A percentile compares a stretch with the other conserved stretches of the same genome.
Evolutionary conservation across 2,329 filamentous ascomycete genomes (phyloP).

Genomic region (Nemania diffusa): DNA sequence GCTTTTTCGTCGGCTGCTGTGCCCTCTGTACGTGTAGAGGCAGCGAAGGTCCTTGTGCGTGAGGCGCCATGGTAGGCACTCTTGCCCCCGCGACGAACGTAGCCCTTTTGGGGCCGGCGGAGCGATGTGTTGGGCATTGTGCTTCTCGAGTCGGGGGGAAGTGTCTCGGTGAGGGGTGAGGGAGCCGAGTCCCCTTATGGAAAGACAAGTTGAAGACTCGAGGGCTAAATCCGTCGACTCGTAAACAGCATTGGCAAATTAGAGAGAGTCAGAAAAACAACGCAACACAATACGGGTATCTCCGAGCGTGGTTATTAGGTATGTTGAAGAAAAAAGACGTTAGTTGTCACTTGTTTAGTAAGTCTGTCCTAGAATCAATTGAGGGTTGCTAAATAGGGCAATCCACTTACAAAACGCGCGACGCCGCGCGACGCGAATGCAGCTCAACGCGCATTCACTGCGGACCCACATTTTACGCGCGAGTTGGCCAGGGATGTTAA

Average conservation of each 20-base stretch:
- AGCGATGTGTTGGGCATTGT: conserved; percentile 69
- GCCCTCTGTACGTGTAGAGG: conserved; percentile 79
- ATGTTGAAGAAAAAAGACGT: not conserved
- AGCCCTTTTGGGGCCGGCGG: conserved; percentile 71
- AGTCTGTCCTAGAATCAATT: conserved; percentile 5
- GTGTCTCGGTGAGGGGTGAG: conserved; percentile 14
- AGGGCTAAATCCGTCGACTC: conserved; percentile 16
- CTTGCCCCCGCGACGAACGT: conserved; percentile 75
- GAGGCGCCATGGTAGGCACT: conserved; percentile 74
- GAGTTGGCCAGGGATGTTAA: conserved; percentile 30
- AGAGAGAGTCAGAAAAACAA: not conserved
- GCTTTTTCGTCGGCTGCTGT: conserved; percentile 94
- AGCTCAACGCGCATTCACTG: conserved; percentile 45
- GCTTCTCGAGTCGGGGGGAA: not conserved
- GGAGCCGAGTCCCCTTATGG: conserved; percentile 15
- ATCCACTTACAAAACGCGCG: conserved; percentile 40
- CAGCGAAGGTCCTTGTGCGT: conserved; percentile 80
- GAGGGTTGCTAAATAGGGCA: conserved; percentile 13
- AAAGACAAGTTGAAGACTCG: conserved; percentile 23
- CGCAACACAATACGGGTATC: not conserved
- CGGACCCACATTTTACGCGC: conserved; percentile 14
- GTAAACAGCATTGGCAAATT: conserved; percentile 31
- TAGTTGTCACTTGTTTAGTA: conserved; percentile 11
- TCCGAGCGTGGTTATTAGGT: conserved; percentile 4
- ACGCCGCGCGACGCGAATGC: conserved; percentile 38